These are phyloP conservation scores for Telfairia occidentalis DNA, from an alignment of 331 rosid species.

Conservation along the genomic window DNA sequence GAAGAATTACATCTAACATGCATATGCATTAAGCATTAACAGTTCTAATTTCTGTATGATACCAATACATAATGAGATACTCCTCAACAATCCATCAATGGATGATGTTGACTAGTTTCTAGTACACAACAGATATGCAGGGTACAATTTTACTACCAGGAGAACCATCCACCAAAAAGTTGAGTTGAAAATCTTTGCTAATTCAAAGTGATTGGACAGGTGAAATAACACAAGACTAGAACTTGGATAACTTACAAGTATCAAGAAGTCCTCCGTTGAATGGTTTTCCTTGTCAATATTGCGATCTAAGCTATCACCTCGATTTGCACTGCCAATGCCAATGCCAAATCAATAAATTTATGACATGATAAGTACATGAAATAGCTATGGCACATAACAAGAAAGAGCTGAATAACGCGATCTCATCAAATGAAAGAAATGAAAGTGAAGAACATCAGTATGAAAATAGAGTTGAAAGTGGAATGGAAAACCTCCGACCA, in stretches of 20 bases:
- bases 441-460: constrained; percentile 2
- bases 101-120: background rate
- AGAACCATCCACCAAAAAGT: constrained; percentile 3
- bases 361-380: constrained; percentile 5
- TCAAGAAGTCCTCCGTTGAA: constrained; percentile 69
- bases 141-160: background rate
- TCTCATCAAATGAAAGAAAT: background rate
- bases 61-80: background rate
- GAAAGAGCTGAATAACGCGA: background rate
- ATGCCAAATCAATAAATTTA: constrained; percentile 17
- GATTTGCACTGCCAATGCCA: constrained; percentile 78
- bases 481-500: constrained; percentile 85
- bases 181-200: background rate
- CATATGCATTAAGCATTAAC: background rate
- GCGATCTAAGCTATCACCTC: constrained; percentile 96
- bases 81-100: background rate
- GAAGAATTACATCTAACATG: background rate
- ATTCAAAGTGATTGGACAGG: background rate
- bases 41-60: background rate
- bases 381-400: background rate
- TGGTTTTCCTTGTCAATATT: constrained; percentile 67
- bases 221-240: constrained; percentile 3
- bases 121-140: background rate
- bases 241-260: constrained; percentile 58
- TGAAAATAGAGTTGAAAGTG: constrained; percentile 19